These are phyloP conservation scores for Hypsizygus marmoreus DNA, from an alignment of 768 basidiomycete genomes.

Conservation along the genomic window DNA sequence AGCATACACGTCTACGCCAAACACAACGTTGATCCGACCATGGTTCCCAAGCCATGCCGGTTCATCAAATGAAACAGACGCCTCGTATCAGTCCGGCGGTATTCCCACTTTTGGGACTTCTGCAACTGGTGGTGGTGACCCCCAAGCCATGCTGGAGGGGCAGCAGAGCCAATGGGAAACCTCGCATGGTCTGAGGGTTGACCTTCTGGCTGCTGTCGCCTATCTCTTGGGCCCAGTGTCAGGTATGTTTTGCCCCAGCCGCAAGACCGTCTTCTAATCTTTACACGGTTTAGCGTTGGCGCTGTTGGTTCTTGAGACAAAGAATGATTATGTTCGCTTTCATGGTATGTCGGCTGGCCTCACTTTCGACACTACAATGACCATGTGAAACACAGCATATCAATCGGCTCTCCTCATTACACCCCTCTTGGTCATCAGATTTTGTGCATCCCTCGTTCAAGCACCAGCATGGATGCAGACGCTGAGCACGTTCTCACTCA, in stretches of 20 bases:
- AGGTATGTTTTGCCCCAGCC: constrained; percentile 62
- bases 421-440: constrained; percentile 57
- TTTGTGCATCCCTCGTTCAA: constrained; percentile 54
- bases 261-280: neutral
- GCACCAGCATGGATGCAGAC: constrained; percentile 55
- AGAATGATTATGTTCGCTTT: constrained; percentile 77
- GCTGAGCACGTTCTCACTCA: constrained; percentile 46
- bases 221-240: constrained; percentile 74
- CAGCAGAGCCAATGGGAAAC: constrained; percentile 70
- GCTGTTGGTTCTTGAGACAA: constrained; percentile 72
- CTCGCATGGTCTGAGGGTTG: constrained; percentile 63
- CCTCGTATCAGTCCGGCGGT: constrained; percentile 73
- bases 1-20: constrained; percentile 25
- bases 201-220: constrained; percentile 62
- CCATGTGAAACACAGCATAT: constrained; percentile 52
- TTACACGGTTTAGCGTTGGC: constrained; percentile 49
- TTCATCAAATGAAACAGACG: constrained; percentile 22
- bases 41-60: constrained; percentile 52
- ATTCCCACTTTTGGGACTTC: constrained; percentile 57
- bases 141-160: constrained; percentile 41
- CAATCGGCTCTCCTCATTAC: constrained; percentile 74
- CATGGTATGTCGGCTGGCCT: constrained; percentile 53
- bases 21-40: constrained; percentile 35
- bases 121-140: constrained; percentile 34
- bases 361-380: neutral